phyloP scores from a whole-genome alignment of 164 flowering plant species.

The Aristolochia fimbriata region DNA sequence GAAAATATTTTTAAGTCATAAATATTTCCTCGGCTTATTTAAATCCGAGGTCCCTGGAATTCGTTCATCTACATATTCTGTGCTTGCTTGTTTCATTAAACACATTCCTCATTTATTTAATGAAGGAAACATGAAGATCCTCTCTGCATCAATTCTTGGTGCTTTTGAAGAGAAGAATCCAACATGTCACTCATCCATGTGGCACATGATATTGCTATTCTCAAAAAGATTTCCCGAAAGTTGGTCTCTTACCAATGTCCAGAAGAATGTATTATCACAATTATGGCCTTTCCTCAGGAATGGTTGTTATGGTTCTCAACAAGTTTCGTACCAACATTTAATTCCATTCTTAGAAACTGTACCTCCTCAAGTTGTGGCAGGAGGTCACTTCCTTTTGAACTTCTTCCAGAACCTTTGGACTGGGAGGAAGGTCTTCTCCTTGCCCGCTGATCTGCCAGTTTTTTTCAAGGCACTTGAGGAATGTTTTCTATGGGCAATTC shows the following conservation, averaged over 20 bases:
- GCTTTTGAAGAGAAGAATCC: conserved; percentile 88
- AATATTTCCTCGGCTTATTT: conserved; percentile 56
- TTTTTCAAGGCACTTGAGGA: conserved; percentile 65
- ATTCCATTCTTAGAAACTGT: conserved; percentile 52
- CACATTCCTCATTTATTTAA: conserved; percentile 50
- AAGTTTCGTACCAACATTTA: conserved; percentile 70
- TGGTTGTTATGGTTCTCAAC: conserved; percentile 96
- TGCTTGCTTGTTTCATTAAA: conserved; percentile 55
- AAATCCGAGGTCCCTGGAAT: conserved; percentile 55
- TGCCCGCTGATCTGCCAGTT: conserved; percentile 34
- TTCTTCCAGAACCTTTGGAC: conserved; percentile 78
- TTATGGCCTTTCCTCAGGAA: conserved; percentile 70
- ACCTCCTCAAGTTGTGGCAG: conserved; percentile 43
- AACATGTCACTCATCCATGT: conserved; percentile 78
- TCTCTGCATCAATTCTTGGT: conserved; percentile 65
- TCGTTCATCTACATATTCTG: conserved; percentile 72
- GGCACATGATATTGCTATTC: conserved; percentile 72
- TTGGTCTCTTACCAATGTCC: conserved; percentile 52
- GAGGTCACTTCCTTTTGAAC: conserved; percentile 49
- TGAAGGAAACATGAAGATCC: conserved; percentile 54
- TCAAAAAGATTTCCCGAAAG: conserved; percentile 59
- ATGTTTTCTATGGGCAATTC: conserved; percentile 70
- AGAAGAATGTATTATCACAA: conserved; percentile 49
- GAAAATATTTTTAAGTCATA: conserved; percentile 52
- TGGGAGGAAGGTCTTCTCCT: conserved; percentile 49